Evolutionary conservation across 805 yeast species (phyloP).

Genomic region (Yamadazyma sp.): DNA sequence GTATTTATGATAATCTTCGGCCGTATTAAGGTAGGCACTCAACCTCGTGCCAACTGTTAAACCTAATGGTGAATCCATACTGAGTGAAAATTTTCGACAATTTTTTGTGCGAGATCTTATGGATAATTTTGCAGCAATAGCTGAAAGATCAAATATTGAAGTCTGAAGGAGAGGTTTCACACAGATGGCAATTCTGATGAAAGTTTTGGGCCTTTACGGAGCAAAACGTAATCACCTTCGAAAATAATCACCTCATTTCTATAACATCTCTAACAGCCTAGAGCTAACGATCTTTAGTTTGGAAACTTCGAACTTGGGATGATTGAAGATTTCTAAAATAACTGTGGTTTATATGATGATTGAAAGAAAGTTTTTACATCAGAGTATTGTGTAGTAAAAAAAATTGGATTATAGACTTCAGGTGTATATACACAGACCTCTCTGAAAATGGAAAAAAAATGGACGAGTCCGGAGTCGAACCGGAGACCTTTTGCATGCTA

Average conservation of each 20-base stretch:
- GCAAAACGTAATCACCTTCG: no score
- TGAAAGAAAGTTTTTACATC: neutral
- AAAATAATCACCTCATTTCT: neutral
- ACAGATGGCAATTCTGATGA: no score
- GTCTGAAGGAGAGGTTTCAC: neutral
- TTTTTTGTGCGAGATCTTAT: neutral
- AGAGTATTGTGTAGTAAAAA: neutral
- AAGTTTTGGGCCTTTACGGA: no score
- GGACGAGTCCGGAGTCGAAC: constrained; percentile 45
- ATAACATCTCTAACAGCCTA: neutral
- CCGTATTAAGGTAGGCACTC: constrained; percentile 59
- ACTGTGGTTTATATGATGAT: no score
- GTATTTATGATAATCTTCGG: constrained; percentile 68
- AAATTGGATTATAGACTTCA: neutral
- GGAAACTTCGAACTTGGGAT: neutral
- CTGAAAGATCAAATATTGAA: neutral
- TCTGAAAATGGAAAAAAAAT: constrained; percentile 14
- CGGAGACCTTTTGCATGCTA: constrained; percentile 50
- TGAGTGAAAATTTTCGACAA: constrained; percentile 1
- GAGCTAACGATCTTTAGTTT: neutral
- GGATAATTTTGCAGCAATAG: no score
- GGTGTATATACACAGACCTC: neutral
- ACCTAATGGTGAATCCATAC: constrained; percentile 43
- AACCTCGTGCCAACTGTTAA: constrained; percentile 55
- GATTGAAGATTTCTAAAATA: no score